Evolutionary conservation across 176 grass and related monocot species (phyloP).

Genomic region (Canna indica): DNA sequence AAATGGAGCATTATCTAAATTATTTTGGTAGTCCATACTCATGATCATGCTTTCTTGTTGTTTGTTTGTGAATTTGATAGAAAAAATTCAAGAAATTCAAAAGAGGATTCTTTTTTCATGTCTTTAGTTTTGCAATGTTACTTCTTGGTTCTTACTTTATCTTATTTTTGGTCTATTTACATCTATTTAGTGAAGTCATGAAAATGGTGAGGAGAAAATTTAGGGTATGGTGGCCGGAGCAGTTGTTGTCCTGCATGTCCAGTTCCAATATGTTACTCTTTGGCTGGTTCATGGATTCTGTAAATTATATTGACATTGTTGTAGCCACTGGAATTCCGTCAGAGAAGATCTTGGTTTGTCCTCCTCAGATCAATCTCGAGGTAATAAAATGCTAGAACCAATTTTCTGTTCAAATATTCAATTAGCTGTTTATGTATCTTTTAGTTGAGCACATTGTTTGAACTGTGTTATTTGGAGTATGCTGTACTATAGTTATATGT

Average conservation of each 20-base stretch:
- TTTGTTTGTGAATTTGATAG: no score
- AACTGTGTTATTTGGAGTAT: not conserved
- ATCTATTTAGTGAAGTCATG: not conserved
- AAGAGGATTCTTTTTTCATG: not conserved
- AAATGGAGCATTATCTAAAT: no score
- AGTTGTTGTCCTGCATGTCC: constrained; percentile 10
- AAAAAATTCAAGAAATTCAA: no score
- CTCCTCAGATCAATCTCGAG: constrained; percentile 20
- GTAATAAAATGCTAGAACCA: constrained; percentile 10
- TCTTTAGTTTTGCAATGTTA: not conserved
- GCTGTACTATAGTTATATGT: not conserved
- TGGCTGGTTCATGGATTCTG: constrained; percentile 33
- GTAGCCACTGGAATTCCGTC: constrained; percentile 23
- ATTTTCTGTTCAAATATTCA: not conserved
- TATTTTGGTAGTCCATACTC: no score
- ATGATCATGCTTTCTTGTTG: no score
- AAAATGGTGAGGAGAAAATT: constrained; percentile 20
- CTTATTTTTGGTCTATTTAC: not conserved
- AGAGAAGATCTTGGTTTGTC: constrained; percentile 1
- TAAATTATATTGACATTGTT: constrained; percentile 27
- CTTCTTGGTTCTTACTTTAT: not conserved
- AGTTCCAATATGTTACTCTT: constrained; percentile 23
- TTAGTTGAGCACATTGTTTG: not conserved
- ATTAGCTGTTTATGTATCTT: not conserved
- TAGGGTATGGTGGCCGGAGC: constrained; percentile 42